These are phyloP conservation scores for Podospora anserina DNA, from an alignment of 495 filamentous ascomycete species.

Conservation along the genomic window DNA sequence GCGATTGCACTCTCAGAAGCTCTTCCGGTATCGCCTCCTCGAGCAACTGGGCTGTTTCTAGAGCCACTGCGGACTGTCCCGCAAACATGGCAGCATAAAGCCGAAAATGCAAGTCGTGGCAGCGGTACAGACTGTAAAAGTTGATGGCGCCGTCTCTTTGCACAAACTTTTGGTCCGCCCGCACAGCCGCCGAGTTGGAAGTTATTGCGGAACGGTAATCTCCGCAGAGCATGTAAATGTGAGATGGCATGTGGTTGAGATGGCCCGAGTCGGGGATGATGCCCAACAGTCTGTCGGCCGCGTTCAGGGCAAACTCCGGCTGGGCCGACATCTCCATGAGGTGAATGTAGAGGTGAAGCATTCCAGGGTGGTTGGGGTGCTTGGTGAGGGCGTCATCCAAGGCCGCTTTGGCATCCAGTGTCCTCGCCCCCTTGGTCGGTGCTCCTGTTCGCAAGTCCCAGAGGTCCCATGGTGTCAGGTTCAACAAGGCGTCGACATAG, in stretches of 20 bases:
- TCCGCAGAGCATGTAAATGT: conserved; percentile 64
- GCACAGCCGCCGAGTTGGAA: conserved; percentile 62
- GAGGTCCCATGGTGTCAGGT: conserved; percentile 63
- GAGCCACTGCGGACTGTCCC: conserved; percentile 52
- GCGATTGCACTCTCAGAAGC: conserved; percentile 58
- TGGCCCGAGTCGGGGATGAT: conserved; percentile 66
- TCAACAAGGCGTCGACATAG: conserved; percentile 66
- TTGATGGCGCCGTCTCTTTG: conserved; percentile 48
- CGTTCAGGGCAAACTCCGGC: conserved; percentile 55
- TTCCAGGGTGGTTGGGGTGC: conserved; percentile 56
- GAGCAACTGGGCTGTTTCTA: conserved; percentile 52
- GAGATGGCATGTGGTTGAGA: conserved; percentile 70
- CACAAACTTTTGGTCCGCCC: conserved; percentile 60
- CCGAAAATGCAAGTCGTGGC: conserved; percentile 64
- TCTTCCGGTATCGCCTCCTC: conserved; percentile 56
- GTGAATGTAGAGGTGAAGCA: conserved; percentile 70
- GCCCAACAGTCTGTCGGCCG: conserved; percentile 57
- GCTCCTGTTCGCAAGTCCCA: conserved; percentile 61
- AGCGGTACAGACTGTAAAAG: conserved; percentile 67
- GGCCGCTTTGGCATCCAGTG: conserved; percentile 54
- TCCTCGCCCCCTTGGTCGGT: conserved; percentile 51
- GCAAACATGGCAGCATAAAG: conserved; percentile 72
- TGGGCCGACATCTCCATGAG: conserved; percentile 68
- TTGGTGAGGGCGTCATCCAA: conserved; percentile 52
- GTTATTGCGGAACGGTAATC: conserved; percentile 61